These are phyloP conservation scores for Plasmodium cynomolgi DNA, from an alignment of 169 alveolate genomes.

Conservation along the genomic window DNA sequence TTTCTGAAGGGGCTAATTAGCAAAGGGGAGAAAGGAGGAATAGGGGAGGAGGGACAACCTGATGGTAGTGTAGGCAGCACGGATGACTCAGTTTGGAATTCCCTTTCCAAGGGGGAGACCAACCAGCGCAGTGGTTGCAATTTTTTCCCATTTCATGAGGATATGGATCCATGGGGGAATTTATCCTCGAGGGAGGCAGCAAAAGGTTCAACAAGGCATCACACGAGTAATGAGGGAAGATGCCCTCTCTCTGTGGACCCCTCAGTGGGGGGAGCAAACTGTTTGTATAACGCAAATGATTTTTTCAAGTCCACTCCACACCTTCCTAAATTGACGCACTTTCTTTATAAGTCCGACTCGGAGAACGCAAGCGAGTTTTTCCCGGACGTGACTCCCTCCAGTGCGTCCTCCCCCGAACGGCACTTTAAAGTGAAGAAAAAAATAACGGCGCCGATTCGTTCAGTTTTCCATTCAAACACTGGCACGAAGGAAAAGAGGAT, in stretches of 20 bases:
- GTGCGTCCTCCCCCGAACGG: not conserved
- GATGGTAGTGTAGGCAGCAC: not conserved
- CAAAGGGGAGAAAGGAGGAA: not conserved
- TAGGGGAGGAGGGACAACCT: not conserved
- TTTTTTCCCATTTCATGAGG: not conserved
- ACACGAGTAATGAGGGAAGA: not conserved
- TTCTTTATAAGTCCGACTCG: conserved; percentile 18
- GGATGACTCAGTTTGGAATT: not conserved
- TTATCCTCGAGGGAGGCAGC: not conserved
- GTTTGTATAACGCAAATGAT: not conserved
- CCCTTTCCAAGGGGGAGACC: not conserved
- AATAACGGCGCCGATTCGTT: not conserved
- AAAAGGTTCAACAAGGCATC: not conserved
- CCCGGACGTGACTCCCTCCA: not conserved
- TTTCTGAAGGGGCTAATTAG: conserved; percentile 1
- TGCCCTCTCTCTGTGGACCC: not conserved
- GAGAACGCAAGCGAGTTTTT: not conserved
- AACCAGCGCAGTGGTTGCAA: not conserved
- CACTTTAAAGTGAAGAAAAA: conserved; percentile 4
- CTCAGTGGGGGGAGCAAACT: not conserved
- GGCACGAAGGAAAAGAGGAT: not conserved
- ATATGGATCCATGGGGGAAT: not conserved
- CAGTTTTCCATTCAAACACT: not conserved
- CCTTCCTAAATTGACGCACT: conserved; percentile 3
- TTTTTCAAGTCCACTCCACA: not conserved